These are phyloP conservation scores for Amaranthus hypochondriacus DNA, from an alignment of 148 eudicot genomes.

Conservation along the genomic window DNA sequence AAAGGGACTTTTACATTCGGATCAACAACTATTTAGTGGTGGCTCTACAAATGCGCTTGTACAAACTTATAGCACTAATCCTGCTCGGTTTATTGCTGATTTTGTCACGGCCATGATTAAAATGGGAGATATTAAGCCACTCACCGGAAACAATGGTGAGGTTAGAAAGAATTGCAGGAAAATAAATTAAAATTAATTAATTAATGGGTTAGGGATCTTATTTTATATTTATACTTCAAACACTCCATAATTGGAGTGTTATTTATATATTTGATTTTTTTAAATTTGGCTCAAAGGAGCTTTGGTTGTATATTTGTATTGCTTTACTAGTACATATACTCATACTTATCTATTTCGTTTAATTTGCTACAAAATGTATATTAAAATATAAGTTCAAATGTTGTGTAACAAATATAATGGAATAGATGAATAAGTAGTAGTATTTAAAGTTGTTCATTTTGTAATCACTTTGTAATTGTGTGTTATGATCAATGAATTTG, in stretches of 20 bases:
- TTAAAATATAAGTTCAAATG: no score
- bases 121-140: constrained; percentile 63
- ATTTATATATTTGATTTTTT: no score
- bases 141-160: constrained; percentile 58
- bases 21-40: constrained; percentile 55
- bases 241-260: neutral
- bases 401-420: no score
- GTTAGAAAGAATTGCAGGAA: constrained; percentile 63
- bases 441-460: no score
- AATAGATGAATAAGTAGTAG: no score
- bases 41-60: constrained; percentile 50
- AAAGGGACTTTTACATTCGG: constrained; percentile 60
- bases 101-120: constrained; percentile 49
- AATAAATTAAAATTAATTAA: neutral
- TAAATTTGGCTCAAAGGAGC: neutral
- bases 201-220: neutral
- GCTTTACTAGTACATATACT: neutral
- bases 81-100: constrained; percentile 33
- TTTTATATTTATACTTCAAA: neutral
- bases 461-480: no score
- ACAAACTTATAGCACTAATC: constrained; percentile 21
- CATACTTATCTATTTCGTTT: no score
- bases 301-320: neutral
- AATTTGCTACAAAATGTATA: no score
- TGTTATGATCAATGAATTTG: no score